Percentiles rank a stretch among this genome's conserved stretches.
phyloP scores from a whole-genome alignment of 352 stramenopile genomes.

The Globisporangium cystogenes region DNA sequence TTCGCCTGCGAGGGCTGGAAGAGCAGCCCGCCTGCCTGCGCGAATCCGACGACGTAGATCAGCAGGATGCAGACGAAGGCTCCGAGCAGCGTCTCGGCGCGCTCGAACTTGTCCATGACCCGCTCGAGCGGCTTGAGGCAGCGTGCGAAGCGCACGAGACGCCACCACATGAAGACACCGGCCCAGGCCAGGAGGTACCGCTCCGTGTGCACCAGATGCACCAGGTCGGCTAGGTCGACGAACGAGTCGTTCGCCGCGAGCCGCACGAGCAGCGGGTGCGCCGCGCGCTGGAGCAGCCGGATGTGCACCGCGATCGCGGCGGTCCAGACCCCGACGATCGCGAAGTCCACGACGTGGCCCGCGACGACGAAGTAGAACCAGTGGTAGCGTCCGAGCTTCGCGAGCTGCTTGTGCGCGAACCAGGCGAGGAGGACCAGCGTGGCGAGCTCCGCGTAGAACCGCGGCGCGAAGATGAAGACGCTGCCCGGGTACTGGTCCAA shows the following conservation, averaged over 20 bases:
- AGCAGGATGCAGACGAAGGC: slow-evolving; percentile 31
- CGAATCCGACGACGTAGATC: slow-evolving; percentile 42
- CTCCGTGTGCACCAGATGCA: slow-evolving; percentile 28
- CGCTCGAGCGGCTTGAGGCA: slow-evolving; percentile 36
- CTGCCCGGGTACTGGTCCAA: slow-evolving; percentile 39
- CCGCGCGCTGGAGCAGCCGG: slow-evolving; percentile 20
- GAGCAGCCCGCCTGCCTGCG: slow-evolving; percentile 35
- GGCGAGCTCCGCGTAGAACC: slow-evolving; percentile 48
- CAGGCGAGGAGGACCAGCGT: slow-evolving; percentile 35
- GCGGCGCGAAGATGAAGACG: slow-evolving; percentile 32
- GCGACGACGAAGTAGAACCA: slow-evolving; percentile 58
- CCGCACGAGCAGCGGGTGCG: slow-evolving; percentile 30
- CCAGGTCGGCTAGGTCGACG: slow-evolving; percentile 25
- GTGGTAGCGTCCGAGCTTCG: slow-evolving; percentile 50
- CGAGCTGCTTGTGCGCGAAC: slow-evolving; percentile 38
- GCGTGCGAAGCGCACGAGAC: slow-evolving; percentile 37
- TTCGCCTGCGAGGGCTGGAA: slow-evolving; percentile 23
- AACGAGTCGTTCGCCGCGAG: slow-evolving; percentile 28
- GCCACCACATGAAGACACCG: slow-evolving; percentile 56
- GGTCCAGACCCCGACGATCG: slow-evolving; percentile 38
- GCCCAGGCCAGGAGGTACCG: slow-evolving; percentile 28
- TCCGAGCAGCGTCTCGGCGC: slow-evolving; percentile 31
- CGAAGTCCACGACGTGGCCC: slow-evolving; percentile 45
- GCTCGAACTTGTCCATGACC: slow-evolving; percentile 36
- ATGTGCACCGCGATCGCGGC: slow-evolving; percentile 29